phyloP scores from a whole-genome alignment of 2,329 filamentous ascomycete genomes.

The Colletotrichum gigasporum region DNA sequence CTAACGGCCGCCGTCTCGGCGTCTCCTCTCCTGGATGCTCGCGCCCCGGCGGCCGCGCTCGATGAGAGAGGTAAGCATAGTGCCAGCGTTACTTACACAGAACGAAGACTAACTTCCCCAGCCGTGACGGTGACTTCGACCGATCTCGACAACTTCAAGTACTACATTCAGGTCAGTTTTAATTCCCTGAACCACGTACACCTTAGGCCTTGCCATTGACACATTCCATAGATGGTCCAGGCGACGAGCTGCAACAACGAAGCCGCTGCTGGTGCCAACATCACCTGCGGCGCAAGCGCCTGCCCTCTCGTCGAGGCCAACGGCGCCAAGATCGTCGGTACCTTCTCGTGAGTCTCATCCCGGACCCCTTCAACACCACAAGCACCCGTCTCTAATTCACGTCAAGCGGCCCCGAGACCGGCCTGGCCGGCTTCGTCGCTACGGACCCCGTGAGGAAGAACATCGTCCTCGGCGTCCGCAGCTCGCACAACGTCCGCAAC shows the following conservation, averaged over 20 bases:
- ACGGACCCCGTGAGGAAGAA: constrained; percentile 57
- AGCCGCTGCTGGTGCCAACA: constrained; percentile 44
- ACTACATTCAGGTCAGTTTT: constrained; percentile 52
- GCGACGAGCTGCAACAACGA: constrained; percentile 64
- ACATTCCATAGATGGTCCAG: constrained; percentile 48
- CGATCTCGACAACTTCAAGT: constrained; percentile 51
- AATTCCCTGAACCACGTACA: background rate
- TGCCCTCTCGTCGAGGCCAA: constrained; percentile 56
- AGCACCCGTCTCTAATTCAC: constrained; percentile 29
- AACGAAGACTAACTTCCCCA: constrained; percentile 1
- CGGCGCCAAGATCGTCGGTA: constrained; percentile 53
- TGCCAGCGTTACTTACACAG: background rate
- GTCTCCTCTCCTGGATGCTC: constrained; percentile 17
- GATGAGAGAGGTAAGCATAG: constrained; percentile 44
- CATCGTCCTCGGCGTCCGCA: constrained; percentile 70
- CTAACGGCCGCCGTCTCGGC: constrained; percentile 30
- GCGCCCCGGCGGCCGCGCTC: constrained; percentile 32
- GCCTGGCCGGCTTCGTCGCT: constrained; percentile 61
- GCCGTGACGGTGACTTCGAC: constrained; percentile 37
- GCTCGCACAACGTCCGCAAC: constrained; percentile 67
- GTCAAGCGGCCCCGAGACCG: constrained; percentile 51
- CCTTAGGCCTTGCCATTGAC: background rate
- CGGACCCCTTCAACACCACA: constrained; percentile 19
- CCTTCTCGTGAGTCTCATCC: constrained; percentile 41
- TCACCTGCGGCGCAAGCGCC: constrained; percentile 53